phyloP scores from a whole-genome alignment of 805 yeast species.

The Metschnikowia drakensbergensis region DNA sequence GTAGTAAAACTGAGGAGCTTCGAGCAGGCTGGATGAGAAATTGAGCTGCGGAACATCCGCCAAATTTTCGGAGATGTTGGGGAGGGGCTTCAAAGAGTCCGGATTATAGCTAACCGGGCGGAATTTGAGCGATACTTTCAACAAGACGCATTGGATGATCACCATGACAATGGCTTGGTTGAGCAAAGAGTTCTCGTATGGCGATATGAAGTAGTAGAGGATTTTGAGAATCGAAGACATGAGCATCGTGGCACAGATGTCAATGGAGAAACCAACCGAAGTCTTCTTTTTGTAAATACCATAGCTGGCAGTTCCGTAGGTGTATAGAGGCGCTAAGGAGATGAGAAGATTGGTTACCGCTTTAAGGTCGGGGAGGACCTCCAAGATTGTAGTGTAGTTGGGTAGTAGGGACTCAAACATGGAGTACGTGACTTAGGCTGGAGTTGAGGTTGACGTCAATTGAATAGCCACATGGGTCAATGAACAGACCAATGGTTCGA shows the following conservation, averaged over 20 bases:
- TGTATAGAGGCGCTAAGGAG: conserved; percentile 77
- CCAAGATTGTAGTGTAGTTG: conserved; percentile 21
- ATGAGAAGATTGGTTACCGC: conserved; percentile 60
- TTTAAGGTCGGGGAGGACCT: conserved; percentile 38
- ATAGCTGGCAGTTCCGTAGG: conserved; percentile 80
- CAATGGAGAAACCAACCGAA: conserved; percentile 81
- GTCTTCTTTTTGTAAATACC: conserved; percentile 61
- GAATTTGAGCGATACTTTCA: conserved; percentile 59
- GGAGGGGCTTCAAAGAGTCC: conserved; percentile 27
- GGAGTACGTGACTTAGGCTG: too few relatives aligned
- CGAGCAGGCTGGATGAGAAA: conserved; percentile 9
- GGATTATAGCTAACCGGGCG: conserved; percentile 42
- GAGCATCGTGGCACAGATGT: conserved; percentile 88
- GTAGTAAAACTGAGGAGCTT: conserved; percentile 9
- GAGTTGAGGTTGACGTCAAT: too few relatives aligned
- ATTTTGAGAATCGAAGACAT: conserved; percentile 71
- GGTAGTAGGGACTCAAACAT: conserved; percentile 18
- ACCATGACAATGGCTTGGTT: conserved; percentile 84
- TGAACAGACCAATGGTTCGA: too few relatives aligned
- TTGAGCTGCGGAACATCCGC: conserved; percentile 12
- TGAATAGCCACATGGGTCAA: too few relatives aligned
- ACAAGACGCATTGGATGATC: conserved; percentile 63
- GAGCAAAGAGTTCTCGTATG: conserved; percentile 74
- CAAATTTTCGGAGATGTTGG: conserved; percentile 28
- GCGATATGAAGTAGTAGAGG: conserved; percentile 71